phyloP scores from a whole-genome alignment of 2,329 filamentous ascomycete genomes.

The Cladosporium sphaerospermum region DNA sequence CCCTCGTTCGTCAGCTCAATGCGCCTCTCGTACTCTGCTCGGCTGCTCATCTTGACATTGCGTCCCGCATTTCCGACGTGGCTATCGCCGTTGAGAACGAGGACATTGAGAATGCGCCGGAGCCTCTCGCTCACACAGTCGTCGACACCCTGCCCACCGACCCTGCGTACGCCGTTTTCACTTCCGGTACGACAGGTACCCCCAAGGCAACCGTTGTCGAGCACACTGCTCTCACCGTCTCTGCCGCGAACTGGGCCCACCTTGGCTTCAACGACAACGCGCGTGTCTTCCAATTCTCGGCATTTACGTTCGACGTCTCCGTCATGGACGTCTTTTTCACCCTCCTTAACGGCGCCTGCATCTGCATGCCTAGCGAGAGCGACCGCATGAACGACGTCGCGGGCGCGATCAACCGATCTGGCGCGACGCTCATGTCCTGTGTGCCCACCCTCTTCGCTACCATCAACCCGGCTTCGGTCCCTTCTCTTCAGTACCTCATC shows the following conservation, averaged over 20 bases:
- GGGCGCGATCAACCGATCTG: slow-evolving; percentile 33
- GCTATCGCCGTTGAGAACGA: not conserved
- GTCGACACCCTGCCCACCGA: not conserved
- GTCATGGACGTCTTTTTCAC: slow-evolving; percentile 34
- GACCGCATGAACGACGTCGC: slow-evolving; percentile 44
- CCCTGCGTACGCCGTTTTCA: slow-evolving; percentile 17
- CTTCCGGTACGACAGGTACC: slow-evolving; percentile 19
- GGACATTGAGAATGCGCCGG: slow-evolving; percentile 26
- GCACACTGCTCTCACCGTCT: slow-evolving; percentile 6
- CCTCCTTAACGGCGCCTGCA: slow-evolving; percentile 38
- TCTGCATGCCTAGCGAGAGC: slow-evolving; percentile 43
- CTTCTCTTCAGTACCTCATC: slow-evolving; percentile 38
- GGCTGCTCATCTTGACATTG: not conserved
- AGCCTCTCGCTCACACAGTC: slow-evolving; percentile 38
- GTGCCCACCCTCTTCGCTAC: slow-evolving; percentile 41
- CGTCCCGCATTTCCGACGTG: not conserved
- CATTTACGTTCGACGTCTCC: slow-evolving; percentile 41
- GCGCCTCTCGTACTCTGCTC: slow-evolving; percentile 6
- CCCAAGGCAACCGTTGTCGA: slow-evolving; percentile 12
- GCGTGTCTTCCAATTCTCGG: slow-evolving; percentile 49
- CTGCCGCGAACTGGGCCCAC: slow-evolving; percentile 3
- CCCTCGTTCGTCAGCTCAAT: not conserved
- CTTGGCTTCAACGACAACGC: slow-evolving; percentile 31
- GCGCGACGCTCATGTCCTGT: slow-evolving; percentile 38
- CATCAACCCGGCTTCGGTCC: slow-evolving; percentile 34